phyloP scores from a whole-genome alignment of 2,329 filamentous ascomycete species.

The Aciculosporium take region DNA sequence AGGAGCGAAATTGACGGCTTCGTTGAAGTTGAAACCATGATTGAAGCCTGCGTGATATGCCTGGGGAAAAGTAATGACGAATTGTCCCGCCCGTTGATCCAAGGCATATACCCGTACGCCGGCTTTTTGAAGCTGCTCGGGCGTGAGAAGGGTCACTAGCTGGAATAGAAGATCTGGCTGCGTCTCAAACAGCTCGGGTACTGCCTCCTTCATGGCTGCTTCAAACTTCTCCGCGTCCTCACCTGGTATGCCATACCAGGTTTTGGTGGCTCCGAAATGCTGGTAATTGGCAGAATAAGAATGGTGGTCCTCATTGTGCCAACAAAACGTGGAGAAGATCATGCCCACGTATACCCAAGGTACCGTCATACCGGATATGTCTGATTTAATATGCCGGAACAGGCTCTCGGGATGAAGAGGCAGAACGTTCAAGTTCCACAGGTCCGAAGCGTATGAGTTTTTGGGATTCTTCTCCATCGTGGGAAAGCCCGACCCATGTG shows the following conservation, averaged over 20 bases:
- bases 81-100: conserved; percentile 91
- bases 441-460: conserved; percentile 75
- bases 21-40: conserved; percentile 97
- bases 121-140: conserved; percentile 82
- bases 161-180: conserved; percentile 95
- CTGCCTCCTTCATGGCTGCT: conserved; percentile 83
- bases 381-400: conserved; percentile 93
- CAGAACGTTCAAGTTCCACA: conserved; percentile 91
- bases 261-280: conserved; percentile 95
- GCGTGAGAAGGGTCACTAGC: conserved; percentile 87
- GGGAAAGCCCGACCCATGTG: conserved; percentile 91
- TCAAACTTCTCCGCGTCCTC: conserved; percentile 92
- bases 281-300: conserved; percentile 97
- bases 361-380: conserved; percentile 98
- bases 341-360: conserved; percentile 99
- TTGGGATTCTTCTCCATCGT: conserved; percentile 83
- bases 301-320: conserved; percentile 98
- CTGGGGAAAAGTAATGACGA: conserved; percentile 92
- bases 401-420: conserved; percentile 83
- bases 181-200: conserved; percentile 91
- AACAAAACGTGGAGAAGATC: conserved; percentile 99
- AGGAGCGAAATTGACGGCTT: conserved; percentile 95
- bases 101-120: conserved; percentile 86
- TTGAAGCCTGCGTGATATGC: conserved; percentile 98
- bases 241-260: conserved; percentile 95